Base-by-base conservation (phyloP, 495 filamentous ascomycete species). In the Cairneyella variabilis region DNA sequence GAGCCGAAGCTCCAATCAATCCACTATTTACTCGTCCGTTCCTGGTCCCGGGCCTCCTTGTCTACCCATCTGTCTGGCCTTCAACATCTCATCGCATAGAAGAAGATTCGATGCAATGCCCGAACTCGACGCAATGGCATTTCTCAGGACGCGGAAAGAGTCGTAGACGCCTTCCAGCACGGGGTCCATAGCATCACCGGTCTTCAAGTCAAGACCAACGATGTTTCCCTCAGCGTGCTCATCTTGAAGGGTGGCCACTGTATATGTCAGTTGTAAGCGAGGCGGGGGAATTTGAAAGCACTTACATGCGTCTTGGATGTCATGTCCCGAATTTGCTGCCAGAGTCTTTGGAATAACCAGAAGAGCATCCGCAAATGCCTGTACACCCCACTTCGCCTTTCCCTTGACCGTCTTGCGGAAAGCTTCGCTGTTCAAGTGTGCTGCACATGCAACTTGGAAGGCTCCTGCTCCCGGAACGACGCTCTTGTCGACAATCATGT, bases 261-360 rank as follows among this genome's bases (percentile, higher is more conserved):
- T 46, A 40, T 21, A 51, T 36, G 39, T 55, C 41, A 57, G 50
- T 4, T 0, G 16, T 22, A 14, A 21, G 20, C 22, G 11, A 37
- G 14, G 6, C 21, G 44, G 17, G 16, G 6, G 22, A 34, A 28
- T 16, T 6, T 34, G 9, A 20, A 23, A 23, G 36, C 30, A 80
- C 86, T 74, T 78, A 91, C 88, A 70, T 47, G 88, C 80, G 69
- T 98, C 93, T 71, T 97, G 95, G 51, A 98, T 86, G 67, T 98
- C 93, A 62, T 95, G 91, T 51, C 95, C 93, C 39, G 89, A 87
- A 66, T 98, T 98, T 60, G 92, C 91, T 12, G 93, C 93, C 32
- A 98, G 80, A 14, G 91, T 97, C 79, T 98, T 98, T 41, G 93
- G 93, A 57, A 98, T 97, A 54, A 97, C 74, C 53, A 97, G 69